Base-by-base conservation (phyloP, 441 rosid species). In the Brassica balearica region DNA sequence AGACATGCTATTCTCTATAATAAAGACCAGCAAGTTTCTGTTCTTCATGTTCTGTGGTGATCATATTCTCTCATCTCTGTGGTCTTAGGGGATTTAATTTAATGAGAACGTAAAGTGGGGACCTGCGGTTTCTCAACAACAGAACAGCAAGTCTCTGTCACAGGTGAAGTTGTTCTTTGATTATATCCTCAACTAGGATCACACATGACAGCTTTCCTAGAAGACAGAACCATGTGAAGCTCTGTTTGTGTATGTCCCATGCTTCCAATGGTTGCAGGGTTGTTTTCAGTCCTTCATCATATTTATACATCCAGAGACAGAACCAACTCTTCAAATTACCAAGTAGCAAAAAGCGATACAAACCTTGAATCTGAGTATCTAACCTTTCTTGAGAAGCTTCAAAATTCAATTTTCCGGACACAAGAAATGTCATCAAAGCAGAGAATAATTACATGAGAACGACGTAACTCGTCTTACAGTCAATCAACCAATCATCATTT, bases 171-270 rank as follows among this genome's bases (percentile, higher is more conserved):
- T 6, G 41, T 34, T 32, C 36, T 32, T 32, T 32, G 36, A 32
- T 32, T 32, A 32, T 32, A 32, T 32, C 36, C 36, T 1, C 41
- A 34, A 34, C 41, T 34, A 34, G 41, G 41, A 34, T 34, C 41
- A 34, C 41, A 34, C 41, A 34, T 34, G 41, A 34, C 41, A 51
- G 70, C 22, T 74, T 64, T 17, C 48, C 38, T 46, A 25, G 5
- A 61, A 69, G 3, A 62, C 69, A 62, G 1, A 77, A 64, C 65
- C 72, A 77, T 77, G 80, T 71, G 62, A 69, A 63, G 25, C 60
- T 77, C 10, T 77, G 11, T 63, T 70, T 15, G 2, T 17, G 32
- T 23, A 10, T 77, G 80, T 64, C 70, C 65, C 80, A n/a, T 20
- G 8, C 41, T 55, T 67, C 58, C 62, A 74, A 12, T 53, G 25